Base-by-base conservation (phyloP, 768 basidiomycete species). In the Mycena epipterygia region DNA sequence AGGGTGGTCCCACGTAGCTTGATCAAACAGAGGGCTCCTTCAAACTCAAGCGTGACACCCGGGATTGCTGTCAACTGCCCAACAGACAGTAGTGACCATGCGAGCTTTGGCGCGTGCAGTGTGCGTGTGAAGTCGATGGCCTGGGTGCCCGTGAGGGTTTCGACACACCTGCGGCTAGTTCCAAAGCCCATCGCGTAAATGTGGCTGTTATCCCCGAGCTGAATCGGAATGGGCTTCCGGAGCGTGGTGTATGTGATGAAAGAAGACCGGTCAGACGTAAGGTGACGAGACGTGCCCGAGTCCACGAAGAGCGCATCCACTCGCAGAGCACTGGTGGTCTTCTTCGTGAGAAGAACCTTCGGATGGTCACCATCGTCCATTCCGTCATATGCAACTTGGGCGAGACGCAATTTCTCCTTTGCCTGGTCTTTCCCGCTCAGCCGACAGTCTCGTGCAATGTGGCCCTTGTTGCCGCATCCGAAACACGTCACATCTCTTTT, bases 371-470 rank as follows among this genome's bases (percentile, higher is more conserved):
- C 64, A 44, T 42, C 14, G 8, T 3, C 51, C 11, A 42, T 1
- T 6, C 21, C 21, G 16, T 55, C 32, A 30, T 17, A 44, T 8
- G 51, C 63, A 8, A 64, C 39, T 21, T 64, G 51, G 12, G 63
- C 63, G 16, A 64, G 63, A 30, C 52, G 52, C 2, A 64, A 41
- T 11, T 42, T 51, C 35, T 64, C 52, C 12, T 33, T 55, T 2
- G 23, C 39, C 21, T 41, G 29, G 2, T 55, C 63, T 23, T 44
- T 64, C 41, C 1, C 14, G 4, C 21, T 44, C 0, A 55, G 19
- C n/a, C 14, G 29, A 33, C 63, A 64, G 39, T 64, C 52, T 39
- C 63, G 63, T 3, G 2, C 7, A 29, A 64, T 64, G n/a, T 64
- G 63, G 7, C 63, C 63, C n/a, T 64, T 64, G 8, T 12, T 23